Evolutionary conservation across 768 basidiomycete species (phyloP).

Genomic region (Austroboletus festivus): DNA sequence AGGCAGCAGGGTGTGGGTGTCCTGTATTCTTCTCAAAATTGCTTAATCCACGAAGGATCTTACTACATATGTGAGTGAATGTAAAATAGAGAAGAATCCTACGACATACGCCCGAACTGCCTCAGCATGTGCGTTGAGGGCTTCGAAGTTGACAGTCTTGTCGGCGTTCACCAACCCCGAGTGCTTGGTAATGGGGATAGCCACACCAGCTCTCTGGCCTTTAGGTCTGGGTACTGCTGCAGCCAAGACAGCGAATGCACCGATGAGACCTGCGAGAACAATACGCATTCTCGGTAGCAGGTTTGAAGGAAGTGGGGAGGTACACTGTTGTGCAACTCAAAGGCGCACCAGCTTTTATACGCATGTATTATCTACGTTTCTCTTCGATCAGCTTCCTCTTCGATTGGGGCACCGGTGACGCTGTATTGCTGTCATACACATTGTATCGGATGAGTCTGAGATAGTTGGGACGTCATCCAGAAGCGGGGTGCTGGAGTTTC

Average conservation of each 20-base stretch:
- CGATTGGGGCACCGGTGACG: too few relatives aligned
- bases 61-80: background rate
- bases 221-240: slow-evolving; percentile 3
- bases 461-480: too few relatives aligned
- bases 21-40: slow-evolving; percentile 6
- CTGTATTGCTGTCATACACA: too few relatives aligned
- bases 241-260: slow-evolving; percentile 2
- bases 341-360: too few relatives aligned
- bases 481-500: too few relatives aligned
- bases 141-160: background rate
- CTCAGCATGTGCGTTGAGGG: slow-evolving; percentile 7
- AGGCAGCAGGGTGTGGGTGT: background rate
- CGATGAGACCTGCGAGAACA: background rate
- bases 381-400: too few relatives aligned
- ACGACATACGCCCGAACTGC: slow-evolving; percentile 3
- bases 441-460: too few relatives aligned
- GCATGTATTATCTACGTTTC: too few relatives aligned
- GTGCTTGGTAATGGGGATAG: slow-evolving; percentile 13
- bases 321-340: too few relatives aligned
- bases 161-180: slow-evolving; percentile 1
- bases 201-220: background rate
- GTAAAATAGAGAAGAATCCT: background rate
- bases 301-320: too few relatives aligned
- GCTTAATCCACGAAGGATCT: background rate
- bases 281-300: slow-evolving; percentile 7